Conservation (phyloP, 179 eudicot species). For the Silene noctiflora region DNA sequence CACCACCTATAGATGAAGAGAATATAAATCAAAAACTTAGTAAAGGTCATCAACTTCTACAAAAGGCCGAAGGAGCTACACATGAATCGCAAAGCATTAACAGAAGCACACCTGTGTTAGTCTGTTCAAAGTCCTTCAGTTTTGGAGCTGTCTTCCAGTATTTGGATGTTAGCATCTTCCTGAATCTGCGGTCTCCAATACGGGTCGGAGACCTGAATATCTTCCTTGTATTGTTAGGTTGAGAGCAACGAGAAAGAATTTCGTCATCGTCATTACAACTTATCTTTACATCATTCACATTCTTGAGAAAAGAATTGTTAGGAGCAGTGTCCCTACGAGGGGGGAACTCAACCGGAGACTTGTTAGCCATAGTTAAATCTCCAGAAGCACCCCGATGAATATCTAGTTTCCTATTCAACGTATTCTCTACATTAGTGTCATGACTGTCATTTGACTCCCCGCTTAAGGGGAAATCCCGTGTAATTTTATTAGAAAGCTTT, state of each 20-base stretch:
- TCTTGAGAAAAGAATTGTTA: slow-evolving; percentile 43
- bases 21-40: background rate
- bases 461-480: slow-evolving; percentile 37
- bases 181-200: slow-evolving; percentile 46
- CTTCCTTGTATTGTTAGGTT: slow-evolving; percentile 47
- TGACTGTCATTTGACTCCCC: slow-evolving; percentile 36
- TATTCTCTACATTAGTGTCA: slow-evolving; percentile 34
- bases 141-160: slow-evolving; percentile 81
- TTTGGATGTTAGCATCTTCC: slow-evolving; percentile 61
- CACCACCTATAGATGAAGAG: slow-evolving; percentile 36
- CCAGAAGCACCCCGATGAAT: slow-evolving; percentile 33
- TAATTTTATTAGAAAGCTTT: slow-evolving; percentile 29
- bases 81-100: slow-evolving; percentile 18
- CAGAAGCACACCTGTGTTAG: slow-evolving; percentile 45
- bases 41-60: background rate
- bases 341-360: slow-evolving; percentile 48
- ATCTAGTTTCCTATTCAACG: slow-evolving; percentile 32
- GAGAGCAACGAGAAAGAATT: slow-evolving; percentile 55
- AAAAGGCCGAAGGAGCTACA: background rate
- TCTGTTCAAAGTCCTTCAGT: slow-evolving; percentile 53
- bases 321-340: slow-evolving; percentile 44
- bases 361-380: slow-evolving; percentile 35
- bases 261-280: slow-evolving; percentile 85
- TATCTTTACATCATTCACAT: slow-evolving; percentile 52
- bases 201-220: slow-evolving; percentile 44